Conservation (phyloP, 495 filamentous ascomycete species). For the Emericellopsis terricola region DNA sequence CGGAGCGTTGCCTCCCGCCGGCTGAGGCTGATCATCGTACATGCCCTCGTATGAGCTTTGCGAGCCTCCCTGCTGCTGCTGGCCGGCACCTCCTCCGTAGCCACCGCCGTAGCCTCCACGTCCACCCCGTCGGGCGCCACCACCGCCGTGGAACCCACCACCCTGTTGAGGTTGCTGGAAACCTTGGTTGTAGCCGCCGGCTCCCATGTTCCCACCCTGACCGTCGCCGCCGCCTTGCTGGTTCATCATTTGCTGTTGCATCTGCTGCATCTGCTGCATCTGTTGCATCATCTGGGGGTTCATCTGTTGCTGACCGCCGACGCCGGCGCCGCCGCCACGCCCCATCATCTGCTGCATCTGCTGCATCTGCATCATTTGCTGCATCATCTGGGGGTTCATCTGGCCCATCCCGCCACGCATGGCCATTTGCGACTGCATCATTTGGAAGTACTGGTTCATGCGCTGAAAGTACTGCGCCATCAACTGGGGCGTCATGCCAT, state of each 20-base stretch:
- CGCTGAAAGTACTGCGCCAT: slow-evolving; percentile 97
- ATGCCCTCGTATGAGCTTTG: slow-evolving; percentile 94
- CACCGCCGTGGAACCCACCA: slow-evolving; percentile 20
- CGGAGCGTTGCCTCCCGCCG: slow-evolving; percentile 42
- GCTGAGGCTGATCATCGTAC: slow-evolving; percentile 96
- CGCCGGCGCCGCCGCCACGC: slow-evolving; percentile 8
- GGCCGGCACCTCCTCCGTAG: slow-evolving; percentile 15
- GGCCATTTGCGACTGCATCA: slow-evolving; percentile 78
- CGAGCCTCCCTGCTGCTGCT: slow-evolving; percentile 14
- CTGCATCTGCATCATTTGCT: slow-evolving; percentile 76
- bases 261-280: slow-evolving; percentile 73
- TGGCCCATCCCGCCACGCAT: slow-evolving; percentile 36
- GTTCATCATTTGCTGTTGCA: slow-evolving; percentile 40
- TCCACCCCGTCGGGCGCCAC: slow-evolving; percentile 7
- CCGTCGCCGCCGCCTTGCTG: slow-evolving; percentile 15
- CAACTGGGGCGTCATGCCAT: slow-evolving; percentile 75
- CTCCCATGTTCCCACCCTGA: slow-evolving; percentile 8
- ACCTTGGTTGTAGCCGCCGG: slow-evolving; percentile 2
- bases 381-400: slow-evolving; percentile 50
- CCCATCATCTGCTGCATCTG: slow-evolving; percentile 36
- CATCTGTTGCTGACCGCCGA: slow-evolving; percentile 28
- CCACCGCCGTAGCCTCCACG: slow-evolving; percentile 15
- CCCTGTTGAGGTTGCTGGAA: slow-evolving; percentile 21
- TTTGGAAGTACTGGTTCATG: slow-evolving; percentile 88
- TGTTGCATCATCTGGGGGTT: slow-evolving; percentile 70